Base-by-base conservation (phyloP, 345 rosid genomes). In the Lepidium africanum region DNA sequence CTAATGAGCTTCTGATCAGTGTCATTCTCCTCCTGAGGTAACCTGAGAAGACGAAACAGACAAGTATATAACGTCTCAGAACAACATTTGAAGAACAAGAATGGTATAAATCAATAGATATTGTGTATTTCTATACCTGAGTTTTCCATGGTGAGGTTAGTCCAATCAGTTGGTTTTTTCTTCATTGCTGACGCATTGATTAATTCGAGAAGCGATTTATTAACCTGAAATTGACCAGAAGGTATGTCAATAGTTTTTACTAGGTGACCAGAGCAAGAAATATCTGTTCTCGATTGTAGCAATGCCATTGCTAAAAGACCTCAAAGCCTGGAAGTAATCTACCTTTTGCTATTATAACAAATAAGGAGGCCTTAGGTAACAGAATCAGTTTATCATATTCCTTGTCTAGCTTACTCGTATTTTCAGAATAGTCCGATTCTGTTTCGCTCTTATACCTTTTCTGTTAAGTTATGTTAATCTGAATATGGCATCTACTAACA, bases 161-260 rank as follows among this genome's bases (percentile, higher is more conserved):
- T 87, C 99, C 99, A 94, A 23, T 87, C 88, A 6, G 72, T 72
- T 6, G 93, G 86, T 37, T 57, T 77, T 57, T 75, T 76, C 78
- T 83, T 80, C 73, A 35, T 65, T 81, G 89, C 79, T 2, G 97
- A 72, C 45, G 90, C 92, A 63, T 61, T 74, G 15, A 91, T 77
- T 82, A 91, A 76, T 45, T 89, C 90, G 0, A 75, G 62, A 59
- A 94, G 99, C 72, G 96, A 84, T 78, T 81, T 82, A 79, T 94
- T 94, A 75, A 94, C 99, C 99, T 94, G 86, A 63, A 79, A 70
- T 68, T 69, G 62, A 21, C 15, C 27, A 63, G 42, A 40, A 30
- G 4, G 33, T 65, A 57, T 38, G 58, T 53, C 43, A 67, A 61
- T 37, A 21, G 6, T 46, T 14, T 59, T 10, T 54, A 38, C 45